phyloP scores from a whole-genome alignment of 1,139 yeast genomes.

The Barnettozyma hawaiiensis region DNA sequence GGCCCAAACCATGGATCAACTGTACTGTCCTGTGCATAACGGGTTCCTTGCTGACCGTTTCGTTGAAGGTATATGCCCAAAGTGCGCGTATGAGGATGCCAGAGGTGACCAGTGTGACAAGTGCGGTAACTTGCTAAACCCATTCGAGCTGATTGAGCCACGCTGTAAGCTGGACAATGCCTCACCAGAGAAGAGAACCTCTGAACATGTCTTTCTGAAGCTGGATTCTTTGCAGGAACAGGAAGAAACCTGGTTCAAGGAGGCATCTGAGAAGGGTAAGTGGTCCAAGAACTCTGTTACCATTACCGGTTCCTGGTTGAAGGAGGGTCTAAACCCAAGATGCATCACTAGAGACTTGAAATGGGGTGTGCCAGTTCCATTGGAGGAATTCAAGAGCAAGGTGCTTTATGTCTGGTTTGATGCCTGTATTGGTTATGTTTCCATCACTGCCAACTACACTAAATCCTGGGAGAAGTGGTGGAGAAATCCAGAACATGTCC shows the following conservation, averaged over 20 bases:
- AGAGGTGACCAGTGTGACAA: slow-evolving; percentile 99
- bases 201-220: slow-evolving; percentile 81
- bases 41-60: slow-evolving; percentile 94
- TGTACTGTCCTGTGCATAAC: slow-evolving; percentile 84
- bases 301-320: slow-evolving; percentile 89
- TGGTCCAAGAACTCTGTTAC: slow-evolving; percentile 92
- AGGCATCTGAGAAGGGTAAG: slow-evolving; percentile 61
- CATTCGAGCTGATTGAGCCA: slow-evolving; percentile 89
- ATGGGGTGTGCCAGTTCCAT: slow-evolving; percentile 99
- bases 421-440: slow-evolving; percentile 93
- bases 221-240: slow-evolving; percentile 78
- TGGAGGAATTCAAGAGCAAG: slow-evolving; percentile 74
- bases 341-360: slow-evolving; percentile 94
- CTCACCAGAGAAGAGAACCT: slow-evolving; percentile 70
- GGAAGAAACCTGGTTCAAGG: slow-evolving; percentile 65
- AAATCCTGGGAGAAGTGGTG: slow-evolving; percentile 85
- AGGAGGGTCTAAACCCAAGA: slow-evolving; percentile 88
- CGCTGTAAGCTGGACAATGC: slow-evolving; percentile 90
- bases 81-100: slow-evolving; percentile 91
- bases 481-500: slow-evolving; percentile 82
- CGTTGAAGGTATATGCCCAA: slow-evolving; percentile 97
- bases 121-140: slow-evolving; percentile 85
- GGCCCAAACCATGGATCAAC: slow-evolving; percentile 82
- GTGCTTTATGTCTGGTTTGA: slow-evolving; percentile 98
- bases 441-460: slow-evolving; percentile 92